phyloP scores from a whole-genome alignment of 176 grass and related monocot species.

The Aegilops speltoides region DNA sequence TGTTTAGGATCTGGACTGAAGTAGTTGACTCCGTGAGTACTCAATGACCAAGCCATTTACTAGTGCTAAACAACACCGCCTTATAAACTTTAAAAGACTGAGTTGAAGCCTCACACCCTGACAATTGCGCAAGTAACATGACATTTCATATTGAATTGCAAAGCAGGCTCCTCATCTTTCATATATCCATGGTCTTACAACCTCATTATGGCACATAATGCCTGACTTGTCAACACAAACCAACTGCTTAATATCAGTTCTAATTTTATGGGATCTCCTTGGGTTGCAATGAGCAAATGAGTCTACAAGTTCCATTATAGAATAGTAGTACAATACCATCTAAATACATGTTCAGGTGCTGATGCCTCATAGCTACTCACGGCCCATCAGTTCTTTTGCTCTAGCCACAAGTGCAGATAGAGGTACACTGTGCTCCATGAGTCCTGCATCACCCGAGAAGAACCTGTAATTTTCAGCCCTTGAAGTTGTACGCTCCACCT shows the following conservation, averaged over 20 bases:
- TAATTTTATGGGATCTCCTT: neutral
- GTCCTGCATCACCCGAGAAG: constrained; percentile 5
- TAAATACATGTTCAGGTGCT: neutral
- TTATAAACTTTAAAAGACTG: neutral
- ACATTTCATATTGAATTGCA: neutral
- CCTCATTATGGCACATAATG: neutral
- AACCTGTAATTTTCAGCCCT: constrained; percentile 2
- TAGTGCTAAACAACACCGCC: neutral
- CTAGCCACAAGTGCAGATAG: neutral
- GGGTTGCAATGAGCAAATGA: neutral
- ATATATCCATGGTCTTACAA: neutral
- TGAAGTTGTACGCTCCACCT: neutral
- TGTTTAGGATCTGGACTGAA: too few relatives aligned
- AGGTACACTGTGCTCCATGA: neutral
- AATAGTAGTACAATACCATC: neutral
- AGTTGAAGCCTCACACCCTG: neutral
- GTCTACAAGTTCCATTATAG: neutral
- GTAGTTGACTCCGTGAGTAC: neutral
- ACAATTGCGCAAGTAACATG: neutral
- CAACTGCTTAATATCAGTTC: neutral
- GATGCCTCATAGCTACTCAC: neutral
- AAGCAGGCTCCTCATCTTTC: neutral
- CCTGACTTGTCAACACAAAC: neutral
- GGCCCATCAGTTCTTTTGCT: neutral
- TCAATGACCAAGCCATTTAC: neutral